Evolutionary conservation across 805 yeast species (phyloP), one percentile per base, ranked within the genome.

Genomic region (Nakazawaea ernobii): DNA sequence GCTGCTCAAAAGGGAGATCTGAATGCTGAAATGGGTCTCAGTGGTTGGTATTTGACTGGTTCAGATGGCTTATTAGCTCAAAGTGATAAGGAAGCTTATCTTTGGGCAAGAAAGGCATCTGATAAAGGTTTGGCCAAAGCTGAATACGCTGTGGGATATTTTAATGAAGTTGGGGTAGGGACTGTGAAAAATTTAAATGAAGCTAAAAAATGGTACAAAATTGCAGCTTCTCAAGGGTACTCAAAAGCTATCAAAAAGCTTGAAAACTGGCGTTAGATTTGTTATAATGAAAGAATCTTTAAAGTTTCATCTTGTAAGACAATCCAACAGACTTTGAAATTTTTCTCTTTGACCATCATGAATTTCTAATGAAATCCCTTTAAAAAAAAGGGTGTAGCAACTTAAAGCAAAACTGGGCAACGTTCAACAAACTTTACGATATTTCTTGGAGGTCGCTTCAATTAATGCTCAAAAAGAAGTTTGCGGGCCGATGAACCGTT

Each of bases 11-110:
- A 74, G 50, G 84, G 83, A 13, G 82, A 84, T 55, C 72, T 83
- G 0, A 77, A 82, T 57, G 82, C 87, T 3, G 84, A 85, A 59
- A 69, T 86, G 59, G 88, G 87, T 0, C 64, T 86, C 32, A 77
- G 85, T 50, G 90, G 90, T 42, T 85, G 92, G 91, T 79, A 82
- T 55, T 70, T 85, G 10, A 80, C 89, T 0, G 95, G 95, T 2
- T 80, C 79, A 0, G 69, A 71, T 11, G 77, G 72, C 2, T 66
- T 78, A 1, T 60, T 85, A 38, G 65, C 66, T 38, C 72, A 75
- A 7, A 80, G 81, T 60, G 84, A 78, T 53, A 71, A 69, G 39
- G 84, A 83, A 66, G 88, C 90, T 1, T 82, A 77, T 53, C 60
- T 75, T 14, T 85, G 88, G 82, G 85, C 88, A 4, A 57, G 69